Percentiles rank a stretch among this genome's conserved stretches.
Conservation (phyloP, 345 rosid species). For the Citrus reticulata region DNA sequence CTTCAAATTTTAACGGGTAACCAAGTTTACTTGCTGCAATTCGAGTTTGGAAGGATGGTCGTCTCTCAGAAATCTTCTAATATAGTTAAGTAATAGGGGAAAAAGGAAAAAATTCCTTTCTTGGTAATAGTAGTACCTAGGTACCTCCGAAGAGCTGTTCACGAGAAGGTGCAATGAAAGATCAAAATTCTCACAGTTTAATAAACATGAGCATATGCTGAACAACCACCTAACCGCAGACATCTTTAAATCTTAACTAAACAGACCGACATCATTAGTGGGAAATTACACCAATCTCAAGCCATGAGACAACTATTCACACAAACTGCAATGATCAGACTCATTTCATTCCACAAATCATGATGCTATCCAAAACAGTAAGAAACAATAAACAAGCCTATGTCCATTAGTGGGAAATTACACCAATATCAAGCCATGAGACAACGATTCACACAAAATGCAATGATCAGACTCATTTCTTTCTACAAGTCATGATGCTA, state of each 20-base stretch:
- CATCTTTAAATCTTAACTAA: not conserved
- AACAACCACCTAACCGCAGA: not conserved
- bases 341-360: not conserved
- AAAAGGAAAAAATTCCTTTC: too few species aligned
- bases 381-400: not conserved
- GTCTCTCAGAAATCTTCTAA: not conserved
- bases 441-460: too few species aligned
- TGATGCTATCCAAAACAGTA: not conserved
- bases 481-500: too few species aligned
- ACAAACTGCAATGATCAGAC: not conserved
- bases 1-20: not conserved
- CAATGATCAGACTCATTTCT: too few species aligned
- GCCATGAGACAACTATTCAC: not conserved
- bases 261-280: not conserved
- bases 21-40: not conserved
- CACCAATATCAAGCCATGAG: too few species aligned
- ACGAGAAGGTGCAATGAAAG: too few species aligned
- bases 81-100: not conserved
- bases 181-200: not conserved
- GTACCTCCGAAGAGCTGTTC: not conserved
- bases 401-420: too few species aligned
- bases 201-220: too few species aligned
- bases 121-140: not conserved
- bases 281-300: not conserved
- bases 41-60: not conserved